Base-by-base conservation (phyloP, 2,329 filamentous ascomycete genomes). In the Claviceps pazoutovae region DNA sequence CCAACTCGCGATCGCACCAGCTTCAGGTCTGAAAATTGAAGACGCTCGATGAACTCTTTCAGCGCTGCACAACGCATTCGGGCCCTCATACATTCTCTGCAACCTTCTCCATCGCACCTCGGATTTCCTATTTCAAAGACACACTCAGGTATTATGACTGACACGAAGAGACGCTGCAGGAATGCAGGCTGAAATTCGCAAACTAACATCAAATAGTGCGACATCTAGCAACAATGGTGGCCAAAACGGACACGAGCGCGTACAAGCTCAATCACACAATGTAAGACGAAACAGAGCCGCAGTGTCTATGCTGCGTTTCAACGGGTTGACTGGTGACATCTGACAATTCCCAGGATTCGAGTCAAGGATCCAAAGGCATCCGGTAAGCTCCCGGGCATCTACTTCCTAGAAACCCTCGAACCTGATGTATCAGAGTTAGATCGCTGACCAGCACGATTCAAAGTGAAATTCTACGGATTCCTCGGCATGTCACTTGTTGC, bases 251-350 rank as follows among this genome's bases (percentile, higher is more conserved):
- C 57, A 72, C 77, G 1, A 75, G 73, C 57, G 86, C 78, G 55
- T 97, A 97, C 71, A 87, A 93, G 68, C 75, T 84, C 66, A 91
- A 93, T 70, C 87, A 93, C 74, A 86, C 86, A 53, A 97, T 97
- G 91, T 81, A 64, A 64, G 75, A 49, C 19, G 5, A 34, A 3
- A 36, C 41, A 9, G 16, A 34, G n/a, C 14, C n/a, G 3, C 6
- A 9, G 9, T 47, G n/a, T n/a, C 14, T 2, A 9, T 6, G 1
- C 21, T 2, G n/a, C 14, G 37, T 34, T 45, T 46, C 3, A 21
- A 8, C n/a, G 54, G n/a, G 50, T 62, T 34, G 30, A 11, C 36
- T 57, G 49, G 6, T 43, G 13, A 41, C 14, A 52, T 51, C n/a
- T 19, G n/a, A 19, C 34, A 44, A 9, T 30, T 49, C 30, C 5